Base-by-base conservation (phyloP, 2,329 filamentous ascomycete species). In the Hymenoscyphus salicellus region DNA sequence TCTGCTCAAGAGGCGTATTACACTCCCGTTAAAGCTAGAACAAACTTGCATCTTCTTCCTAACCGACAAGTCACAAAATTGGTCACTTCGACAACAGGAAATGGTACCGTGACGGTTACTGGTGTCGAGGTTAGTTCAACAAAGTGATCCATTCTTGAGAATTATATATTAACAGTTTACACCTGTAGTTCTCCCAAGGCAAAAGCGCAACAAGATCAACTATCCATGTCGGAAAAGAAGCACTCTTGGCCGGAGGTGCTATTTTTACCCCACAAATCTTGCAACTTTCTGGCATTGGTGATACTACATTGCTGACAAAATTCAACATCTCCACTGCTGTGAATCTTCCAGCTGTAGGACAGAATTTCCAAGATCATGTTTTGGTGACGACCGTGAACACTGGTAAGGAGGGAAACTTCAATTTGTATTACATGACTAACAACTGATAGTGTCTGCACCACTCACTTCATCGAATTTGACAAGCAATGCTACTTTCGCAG, bases 341-440 rank as follows among this genome's bases (percentile, higher is more conserved):
- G 28, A 74, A 79, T 60, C 72, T 78, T 2, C 77, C 79, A 1
- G 78, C 77, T 1, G 79, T 81, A 7, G 80, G 79, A 10, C 68
- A 73, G 20, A 76, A 76, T 58, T 69, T 75, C 16, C 73, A 75
- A 62, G 75, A 76, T 41, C 62, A 63, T 33, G 5, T 49, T 16
- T 60, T 26, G 8, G 14, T 20, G 5, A 28, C 33, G 5, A 30
- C 14, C 17, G 60, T 61, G n/a, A 52, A 52, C 46, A 26, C 20
- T 14, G 7, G 33, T 38, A 38, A 16, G 33, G 33, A 5, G 11
- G 33, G 10, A 14, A 16, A 14, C 2, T 16, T 38, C 33, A 5
- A 14, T 14, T 14, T 38, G 10, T 38, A 38, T 5, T 3, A 38
- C 36, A 16, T 5, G 36, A 38, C 36, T 38, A 17, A 38, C 41